These are phyloP conservation scores for Leucocoprinus birnbaumii DNA, from an alignment of 768 basidiomycete species.

Conservation along the genomic window DNA sequence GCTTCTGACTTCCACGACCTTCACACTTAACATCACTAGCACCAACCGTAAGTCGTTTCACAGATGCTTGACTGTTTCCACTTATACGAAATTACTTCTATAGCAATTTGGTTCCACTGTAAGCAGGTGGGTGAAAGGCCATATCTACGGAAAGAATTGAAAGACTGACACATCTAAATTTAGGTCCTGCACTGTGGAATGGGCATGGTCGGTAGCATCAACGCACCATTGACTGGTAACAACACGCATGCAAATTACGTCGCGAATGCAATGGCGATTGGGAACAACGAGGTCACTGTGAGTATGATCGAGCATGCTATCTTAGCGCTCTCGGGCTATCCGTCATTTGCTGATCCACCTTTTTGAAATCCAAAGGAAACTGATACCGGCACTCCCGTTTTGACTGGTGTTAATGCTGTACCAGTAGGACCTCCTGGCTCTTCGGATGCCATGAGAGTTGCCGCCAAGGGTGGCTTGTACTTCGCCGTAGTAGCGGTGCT, in stretches of 20 bases:
- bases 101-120: constrained; percentile 60
- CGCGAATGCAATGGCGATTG: constrained; percentile 14
- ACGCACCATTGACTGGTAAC: constrained; percentile 14
- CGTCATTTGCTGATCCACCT: not conserved
- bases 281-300: constrained; percentile 9
- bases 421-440: not conserved
- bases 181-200: constrained; percentile 41
- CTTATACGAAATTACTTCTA: not conserved
- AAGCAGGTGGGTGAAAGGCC: constrained; percentile 28
- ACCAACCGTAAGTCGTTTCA: constrained; percentile 35
- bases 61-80: not conserved
- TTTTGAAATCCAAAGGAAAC: not conserved
- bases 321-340: not conserved
- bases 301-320: too few relatives aligned
- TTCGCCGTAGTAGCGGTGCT: not conserved
- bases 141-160: not conserved
- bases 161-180: not conserved
- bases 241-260: constrained; percentile 13
- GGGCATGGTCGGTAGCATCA: constrained; percentile 42
- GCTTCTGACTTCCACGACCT: constrained; percentile 32
- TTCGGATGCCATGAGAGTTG: constrained; percentile 8
- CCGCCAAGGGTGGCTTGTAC: constrained; percentile 6
- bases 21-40: constrained; percentile 46
- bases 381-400: constrained; percentile 16
- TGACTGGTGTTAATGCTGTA: constrained; percentile 10